These are phyloP conservation scores for Ogataea zsoltii DNA, from an alignment of 805 yeast genomes.

Conservation along the genomic window DNA sequence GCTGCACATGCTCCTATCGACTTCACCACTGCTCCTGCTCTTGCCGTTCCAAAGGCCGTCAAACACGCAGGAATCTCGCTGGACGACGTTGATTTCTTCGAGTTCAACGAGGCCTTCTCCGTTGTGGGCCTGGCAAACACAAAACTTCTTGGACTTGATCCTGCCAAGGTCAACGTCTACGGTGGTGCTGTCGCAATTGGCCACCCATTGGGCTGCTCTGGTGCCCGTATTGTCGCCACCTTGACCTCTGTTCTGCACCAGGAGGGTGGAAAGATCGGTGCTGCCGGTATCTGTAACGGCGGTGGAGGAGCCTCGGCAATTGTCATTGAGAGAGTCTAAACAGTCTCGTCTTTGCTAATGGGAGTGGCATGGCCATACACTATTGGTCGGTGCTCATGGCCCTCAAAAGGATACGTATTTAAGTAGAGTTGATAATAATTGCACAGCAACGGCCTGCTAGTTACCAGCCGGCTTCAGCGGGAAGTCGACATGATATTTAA, in stretches of 20 bases:
- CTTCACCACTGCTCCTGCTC: slow-evolving; percentile 93
- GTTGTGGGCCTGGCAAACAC: slow-evolving; percentile 93
- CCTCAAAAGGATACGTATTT: too few species aligned
- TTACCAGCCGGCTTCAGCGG: too few species aligned
- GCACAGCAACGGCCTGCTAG: too few species aligned
- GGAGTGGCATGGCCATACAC: too few species aligned
- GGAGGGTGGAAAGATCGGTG: slow-evolving; percentile 87
- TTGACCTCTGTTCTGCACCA: slow-evolving; percentile 76
- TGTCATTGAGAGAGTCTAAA: slow-evolving; percentile 68
- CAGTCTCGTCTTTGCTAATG: background rate
- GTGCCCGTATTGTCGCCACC: slow-evolving; percentile 91
- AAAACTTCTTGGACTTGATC: slow-evolving; percentile 62
- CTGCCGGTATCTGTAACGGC: slow-evolving; percentile 97
- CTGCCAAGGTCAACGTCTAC: slow-evolving; percentile 75
- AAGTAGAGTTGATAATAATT: too few species aligned
- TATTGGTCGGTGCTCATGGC: too few species aligned
- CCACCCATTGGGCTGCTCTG: slow-evolving; percentile 95
- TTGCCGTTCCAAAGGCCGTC: slow-evolving; percentile 95
- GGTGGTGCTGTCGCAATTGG: slow-evolving; percentile 98
- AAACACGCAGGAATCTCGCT: slow-evolving; percentile 72
- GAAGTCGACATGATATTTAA: too few species aligned
- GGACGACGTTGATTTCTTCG: slow-evolving; percentile 82
- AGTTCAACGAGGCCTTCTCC: slow-evolving; percentile 96
- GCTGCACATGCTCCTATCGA: slow-evolving; percentile 95
- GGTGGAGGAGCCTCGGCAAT: slow-evolving; percentile 99